These are phyloP conservation scores for Verticillium longisporum DNA, from an alignment of 2,329 filamentous ascomycete species.

Conservation along the genomic window DNA sequence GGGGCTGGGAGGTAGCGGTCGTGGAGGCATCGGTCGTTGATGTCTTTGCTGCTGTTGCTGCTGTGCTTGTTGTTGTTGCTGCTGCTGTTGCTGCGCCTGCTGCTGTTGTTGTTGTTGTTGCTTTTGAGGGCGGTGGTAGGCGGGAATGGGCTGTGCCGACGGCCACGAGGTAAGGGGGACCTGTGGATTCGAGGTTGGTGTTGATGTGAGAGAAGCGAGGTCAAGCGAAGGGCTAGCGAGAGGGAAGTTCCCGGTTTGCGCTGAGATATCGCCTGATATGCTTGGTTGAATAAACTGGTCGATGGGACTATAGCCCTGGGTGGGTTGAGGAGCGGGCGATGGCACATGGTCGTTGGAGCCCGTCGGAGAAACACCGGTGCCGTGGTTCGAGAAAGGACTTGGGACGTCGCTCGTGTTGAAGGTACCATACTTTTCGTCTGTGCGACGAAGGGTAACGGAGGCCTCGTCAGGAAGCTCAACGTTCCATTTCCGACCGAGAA, in stretches of 20 bases:
- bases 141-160: conserved; percentile 16
- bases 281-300: conserved; percentile 22
- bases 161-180: neutral
- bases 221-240: neutral
- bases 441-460: conserved; percentile 63
- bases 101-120: conserved; percentile 13
- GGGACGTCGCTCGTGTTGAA: conserved; percentile 57
- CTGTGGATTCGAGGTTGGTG: neutral
- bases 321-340: conserved; percentile 1
- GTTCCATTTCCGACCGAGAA: conserved; percentile 83
- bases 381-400: conserved; percentile 32
- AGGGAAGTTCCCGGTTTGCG: neutral
- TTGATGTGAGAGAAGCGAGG: neutral
- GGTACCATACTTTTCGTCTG: conserved; percentile 72
- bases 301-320: conserved; percentile 21
- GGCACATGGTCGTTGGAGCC: neutral
- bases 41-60: neutral
- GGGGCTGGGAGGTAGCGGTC: conserved; percentile 12
- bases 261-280: neutral
- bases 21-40: neutral
- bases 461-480: conserved; percentile 84
- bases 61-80: neutral
- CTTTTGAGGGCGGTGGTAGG: conserved; percentile 16
- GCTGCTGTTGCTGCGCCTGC: neutral
- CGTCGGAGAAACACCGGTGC: neutral